These are phyloP conservation scores for Tetrahymena elliotti DNA, from an alignment of 73 alveolate species.

Conservation along the genomic window DNA sequence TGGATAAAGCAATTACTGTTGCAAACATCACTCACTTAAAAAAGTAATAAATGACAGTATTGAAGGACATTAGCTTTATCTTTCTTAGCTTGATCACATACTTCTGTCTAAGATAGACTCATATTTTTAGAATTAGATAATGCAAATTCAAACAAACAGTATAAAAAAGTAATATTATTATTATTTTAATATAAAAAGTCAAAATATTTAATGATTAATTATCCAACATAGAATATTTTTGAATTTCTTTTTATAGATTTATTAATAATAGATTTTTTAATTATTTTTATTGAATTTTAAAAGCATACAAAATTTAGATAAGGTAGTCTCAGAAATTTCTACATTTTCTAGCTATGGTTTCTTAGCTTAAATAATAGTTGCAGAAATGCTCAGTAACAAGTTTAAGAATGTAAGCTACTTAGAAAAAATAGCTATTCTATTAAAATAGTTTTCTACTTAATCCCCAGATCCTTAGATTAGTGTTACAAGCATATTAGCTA, in stretches of 20 bases:
- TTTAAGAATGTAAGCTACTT: neutral
- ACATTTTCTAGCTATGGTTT: neutral
- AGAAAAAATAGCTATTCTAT: neutral
- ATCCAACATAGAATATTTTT: neutral
- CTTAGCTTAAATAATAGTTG: neutral
- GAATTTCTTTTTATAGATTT: no score
- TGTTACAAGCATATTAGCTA: neutral
- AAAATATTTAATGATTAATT: neutral
- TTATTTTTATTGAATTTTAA: neutral
- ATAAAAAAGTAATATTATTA: neutral
- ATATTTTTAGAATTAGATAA: neutral
- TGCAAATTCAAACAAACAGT: neutral
- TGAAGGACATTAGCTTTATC: neutral
- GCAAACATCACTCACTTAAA: neutral
- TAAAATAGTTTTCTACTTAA: neutral
- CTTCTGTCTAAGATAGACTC: neutral
- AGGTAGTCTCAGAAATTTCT: neutral
- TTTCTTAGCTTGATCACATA: neutral
- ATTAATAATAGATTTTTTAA: neutral
- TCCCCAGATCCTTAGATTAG: neutral
- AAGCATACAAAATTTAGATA: neutral
- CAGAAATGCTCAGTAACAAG: neutral
- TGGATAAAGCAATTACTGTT: neutral
- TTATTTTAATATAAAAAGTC: neutral
- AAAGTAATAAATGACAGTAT: neutral